Percentiles rank a stretch among this genome's conserved stretches.
phyloP scores from a whole-genome alignment of 1,284 basidiomycete genomes.

The Malassezia sp. region DNA sequence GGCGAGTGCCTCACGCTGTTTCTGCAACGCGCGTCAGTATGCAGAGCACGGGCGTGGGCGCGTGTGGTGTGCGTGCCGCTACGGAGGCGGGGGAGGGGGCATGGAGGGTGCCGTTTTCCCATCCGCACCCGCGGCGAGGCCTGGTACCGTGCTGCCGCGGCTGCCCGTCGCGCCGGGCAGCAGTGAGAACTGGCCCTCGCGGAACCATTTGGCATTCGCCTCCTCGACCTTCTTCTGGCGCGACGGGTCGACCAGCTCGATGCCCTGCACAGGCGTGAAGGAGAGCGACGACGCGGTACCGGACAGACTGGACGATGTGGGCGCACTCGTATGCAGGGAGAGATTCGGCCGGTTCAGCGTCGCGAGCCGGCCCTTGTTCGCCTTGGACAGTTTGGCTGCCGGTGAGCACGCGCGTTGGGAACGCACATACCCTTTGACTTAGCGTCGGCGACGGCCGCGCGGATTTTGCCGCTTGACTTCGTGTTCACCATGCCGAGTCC shows the following conservation, averaged over 20 bases:
- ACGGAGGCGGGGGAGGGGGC: slow-evolving; percentile 5
- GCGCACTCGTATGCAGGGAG: slow-evolving; percentile 49
- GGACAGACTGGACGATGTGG: slow-evolving; percentile 52
- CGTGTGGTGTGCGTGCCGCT: neutral
- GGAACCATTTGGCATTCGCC: slow-evolving; percentile 48
- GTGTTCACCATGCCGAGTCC: slow-evolving; percentile 89
- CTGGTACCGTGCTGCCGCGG: neutral
- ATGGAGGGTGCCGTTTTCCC: neutral
- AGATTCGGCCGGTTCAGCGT: slow-evolving; percentile 56
- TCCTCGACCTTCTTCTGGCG: slow-evolving; percentile 36
- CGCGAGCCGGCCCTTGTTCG: slow-evolving; percentile 68
- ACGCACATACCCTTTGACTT: slow-evolving; percentile 83
- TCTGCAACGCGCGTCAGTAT: too few relatives aligned
- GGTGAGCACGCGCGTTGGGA: too few relatives aligned
- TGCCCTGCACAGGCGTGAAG: slow-evolving; percentile 84
- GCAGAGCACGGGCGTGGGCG: too few relatives aligned
- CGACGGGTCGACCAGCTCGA: slow-evolving; percentile 48
- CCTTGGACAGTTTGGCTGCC: slow-evolving; percentile 94
- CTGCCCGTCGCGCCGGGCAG: slow-evolving; percentile 20
- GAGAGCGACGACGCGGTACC: slow-evolving; percentile 83
- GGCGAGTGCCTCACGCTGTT: too few relatives aligned
- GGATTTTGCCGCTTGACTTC: slow-evolving; percentile 67
- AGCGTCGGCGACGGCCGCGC: slow-evolving; percentile 71
- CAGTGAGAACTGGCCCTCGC: slow-evolving; percentile 44
- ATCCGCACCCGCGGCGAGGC: neutral